Conservation (phyloP, 208 protist species). For the Naegleria gruberi region DNA sequence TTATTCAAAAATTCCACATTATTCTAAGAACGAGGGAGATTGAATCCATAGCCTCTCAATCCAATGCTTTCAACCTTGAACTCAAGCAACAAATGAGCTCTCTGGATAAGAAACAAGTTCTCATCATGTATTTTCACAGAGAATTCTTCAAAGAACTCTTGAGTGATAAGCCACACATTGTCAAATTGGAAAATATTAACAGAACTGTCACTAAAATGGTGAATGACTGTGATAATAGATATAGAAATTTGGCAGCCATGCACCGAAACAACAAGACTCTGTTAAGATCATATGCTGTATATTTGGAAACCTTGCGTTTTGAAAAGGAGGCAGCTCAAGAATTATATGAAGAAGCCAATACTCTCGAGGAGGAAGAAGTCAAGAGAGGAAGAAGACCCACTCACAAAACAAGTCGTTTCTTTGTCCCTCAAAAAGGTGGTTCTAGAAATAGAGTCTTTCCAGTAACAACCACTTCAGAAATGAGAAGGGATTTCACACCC, state of each 20-base stretch:
- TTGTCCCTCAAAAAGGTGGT: not conserved
- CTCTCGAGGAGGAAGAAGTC: not conserved
- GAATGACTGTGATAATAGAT: not conserved
- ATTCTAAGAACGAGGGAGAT: not conserved
- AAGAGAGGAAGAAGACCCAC: not conserved
- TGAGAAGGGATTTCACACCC: no score
- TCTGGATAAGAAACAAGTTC: not conserved
- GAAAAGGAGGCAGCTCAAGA: not conserved
- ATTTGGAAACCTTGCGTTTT: not conserved
- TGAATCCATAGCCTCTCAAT: not conserved
- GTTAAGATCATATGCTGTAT: not conserved
- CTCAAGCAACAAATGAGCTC: not conserved
- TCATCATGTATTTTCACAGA: not conserved
- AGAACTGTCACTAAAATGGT: not conserved
- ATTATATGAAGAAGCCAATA: not conserved
- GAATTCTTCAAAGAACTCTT: not conserved
- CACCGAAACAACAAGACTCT: not conserved
- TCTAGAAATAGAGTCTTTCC: not conserved
- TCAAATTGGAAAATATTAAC: not conserved
- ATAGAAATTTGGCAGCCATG: not conserved
- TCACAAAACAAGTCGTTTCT: no score
- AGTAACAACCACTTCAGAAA: not conserved
- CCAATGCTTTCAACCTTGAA: not conserved
- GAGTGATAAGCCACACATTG: not conserved
- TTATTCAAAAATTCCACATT: not conserved